phyloP scores from a whole-genome alignment of 306 rosid species.

The Cicer pinnatifidum region DNA sequence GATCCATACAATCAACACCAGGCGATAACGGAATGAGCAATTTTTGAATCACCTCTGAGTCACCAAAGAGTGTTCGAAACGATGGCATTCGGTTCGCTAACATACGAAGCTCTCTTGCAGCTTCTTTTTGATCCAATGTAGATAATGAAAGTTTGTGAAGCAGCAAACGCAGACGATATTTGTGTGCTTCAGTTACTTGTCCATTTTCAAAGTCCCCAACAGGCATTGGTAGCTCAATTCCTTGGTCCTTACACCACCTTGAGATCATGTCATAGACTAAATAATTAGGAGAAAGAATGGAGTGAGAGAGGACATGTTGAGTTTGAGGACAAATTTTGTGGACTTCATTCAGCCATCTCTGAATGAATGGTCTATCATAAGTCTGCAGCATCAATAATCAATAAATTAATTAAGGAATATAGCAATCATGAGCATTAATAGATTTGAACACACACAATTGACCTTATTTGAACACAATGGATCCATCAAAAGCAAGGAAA shows the following conservation, averaged over 20 bases:
- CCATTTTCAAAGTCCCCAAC: constrained; percentile 45
- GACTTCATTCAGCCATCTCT: constrained; percentile 76
- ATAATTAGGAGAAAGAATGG: constrained; percentile 61
- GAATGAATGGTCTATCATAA: constrained; percentile 67
- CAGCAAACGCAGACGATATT: constrained; percentile 48
- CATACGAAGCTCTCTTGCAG: constrained; percentile 71
- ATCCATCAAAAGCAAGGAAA: not conserved
- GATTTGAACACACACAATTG: not conserved
- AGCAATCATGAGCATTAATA: constrained; percentile 9
- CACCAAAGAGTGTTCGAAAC: constrained; percentile 57
- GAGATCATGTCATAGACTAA: constrained; percentile 65
- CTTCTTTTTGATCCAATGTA: constrained; percentile 59
- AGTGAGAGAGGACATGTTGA: constrained; percentile 61
- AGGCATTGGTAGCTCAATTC: constrained; percentile 55
- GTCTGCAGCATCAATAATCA: constrained; percentile 56
- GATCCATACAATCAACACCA: constrained; percentile 44
- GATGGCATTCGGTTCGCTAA: constrained; percentile 58
- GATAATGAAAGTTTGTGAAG: constrained; percentile 61
- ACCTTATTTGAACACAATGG: not conserved
- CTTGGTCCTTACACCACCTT: constrained; percentile 67
- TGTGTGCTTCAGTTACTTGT: constrained; percentile 47
- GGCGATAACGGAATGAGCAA: constrained; percentile 59
- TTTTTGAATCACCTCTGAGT: constrained; percentile 53
- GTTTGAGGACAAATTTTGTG: constrained; percentile 72
- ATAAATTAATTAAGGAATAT: constrained; percentile 11